Percentiles rank a stretch among this genome's conserved stretches.
Evolutionary conservation across 2,329 filamentous ascomycete species (phyloP).

Genomic region (Davidsoniella virescens): DNA sequence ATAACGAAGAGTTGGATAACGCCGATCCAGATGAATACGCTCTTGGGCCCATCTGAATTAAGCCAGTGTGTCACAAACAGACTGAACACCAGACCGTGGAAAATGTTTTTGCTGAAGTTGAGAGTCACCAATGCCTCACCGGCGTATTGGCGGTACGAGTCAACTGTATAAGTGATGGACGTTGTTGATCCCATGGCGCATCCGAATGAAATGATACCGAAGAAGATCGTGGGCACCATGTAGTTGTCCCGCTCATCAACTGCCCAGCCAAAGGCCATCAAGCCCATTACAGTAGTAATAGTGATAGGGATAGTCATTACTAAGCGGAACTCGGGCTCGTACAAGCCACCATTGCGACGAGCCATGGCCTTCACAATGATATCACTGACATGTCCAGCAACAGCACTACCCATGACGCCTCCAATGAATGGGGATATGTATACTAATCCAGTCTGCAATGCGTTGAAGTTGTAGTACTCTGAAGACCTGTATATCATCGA

Average conservation of each 20-base stretch:
- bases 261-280: conserved; percentile 97
- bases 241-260: conserved; percentile 57
- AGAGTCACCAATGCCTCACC: conserved; percentile 87
- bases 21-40: conserved; percentile 68
- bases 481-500: conserved; percentile 59
- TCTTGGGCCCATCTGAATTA: conserved; percentile 53
- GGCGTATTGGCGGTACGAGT: conserved; percentile 84
- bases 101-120: conserved; percentile 86
- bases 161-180: conserved; percentile 83
- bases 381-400: conserved; percentile 79
- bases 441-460: conserved; percentile 67
- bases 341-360: conserved; percentile 74
- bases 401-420: conserved; percentile 75
- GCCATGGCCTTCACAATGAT: conserved; percentile 70
- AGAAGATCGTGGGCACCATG: conserved; percentile 89
- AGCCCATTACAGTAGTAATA: conserved; percentile 61
- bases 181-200: conserved; percentile 83
- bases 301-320: conserved; percentile 74
- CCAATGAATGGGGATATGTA: conserved; percentile 85
- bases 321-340: conserved; percentile 85
- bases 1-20: conserved; percentile 68
- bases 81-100: conserved; percentile 78
- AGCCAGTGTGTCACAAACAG: conserved; percentile 83
- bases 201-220: conserved; percentile 81
- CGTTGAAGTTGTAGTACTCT: conserved; percentile 61